phyloP scores from a whole-genome alignment of 208 protist species.

The Trichomonas tenax region DNA sequence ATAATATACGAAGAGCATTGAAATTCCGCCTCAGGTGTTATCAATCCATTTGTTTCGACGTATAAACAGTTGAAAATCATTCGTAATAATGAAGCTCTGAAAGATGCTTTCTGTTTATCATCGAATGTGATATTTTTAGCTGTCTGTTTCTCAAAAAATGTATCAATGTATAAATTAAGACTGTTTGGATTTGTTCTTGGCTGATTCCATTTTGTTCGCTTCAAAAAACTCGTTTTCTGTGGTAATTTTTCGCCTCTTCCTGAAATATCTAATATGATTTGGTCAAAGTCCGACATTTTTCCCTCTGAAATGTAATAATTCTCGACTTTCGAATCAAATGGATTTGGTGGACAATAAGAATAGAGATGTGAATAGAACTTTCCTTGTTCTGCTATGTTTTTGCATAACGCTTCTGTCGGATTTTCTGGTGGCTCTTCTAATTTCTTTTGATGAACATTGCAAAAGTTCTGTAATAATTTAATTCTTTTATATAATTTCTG shows the following conservation, averaged over 20 bases:
- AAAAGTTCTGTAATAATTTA: neutral
- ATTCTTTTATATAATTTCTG: neutral
- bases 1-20: neutral
- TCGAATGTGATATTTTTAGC: neutral
- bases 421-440: neutral
- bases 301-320: neutral
- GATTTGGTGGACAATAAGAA: neutral
- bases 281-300: neutral
- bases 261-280: neutral
- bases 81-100: neutral
- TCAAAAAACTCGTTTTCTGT: neutral
- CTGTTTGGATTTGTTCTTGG: neutral
- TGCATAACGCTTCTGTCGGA: neutral
- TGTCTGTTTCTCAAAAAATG: neutral
- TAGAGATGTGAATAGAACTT: neutral
- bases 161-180: neutral
- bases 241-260: neutral
- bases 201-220: neutral
- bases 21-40: neutral
- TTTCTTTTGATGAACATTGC: neutral
- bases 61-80: neutral
- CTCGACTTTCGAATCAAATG: neutral
- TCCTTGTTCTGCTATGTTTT: neutral
- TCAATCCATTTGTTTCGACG: neutral
- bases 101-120: neutral